Base-by-base conservation (phyloP, 164 flowering plant species). In the Platanus orientalis region DNA sequence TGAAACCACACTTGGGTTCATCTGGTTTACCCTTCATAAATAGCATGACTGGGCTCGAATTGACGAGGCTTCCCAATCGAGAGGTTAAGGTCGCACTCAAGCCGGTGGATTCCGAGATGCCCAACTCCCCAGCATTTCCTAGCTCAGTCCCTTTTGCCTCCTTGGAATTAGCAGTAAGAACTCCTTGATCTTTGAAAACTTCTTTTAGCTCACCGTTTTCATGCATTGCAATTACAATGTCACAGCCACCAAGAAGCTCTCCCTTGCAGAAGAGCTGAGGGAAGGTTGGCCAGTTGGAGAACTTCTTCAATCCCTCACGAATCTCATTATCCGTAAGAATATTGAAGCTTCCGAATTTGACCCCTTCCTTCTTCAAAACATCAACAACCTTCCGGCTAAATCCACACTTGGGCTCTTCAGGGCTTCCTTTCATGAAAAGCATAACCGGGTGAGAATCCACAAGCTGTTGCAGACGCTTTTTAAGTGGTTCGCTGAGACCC, bases 191-290 rank as follows among this genome's bases (percentile, higher is more conserved):
- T 66, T 70, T 73, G 68, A 90, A 81, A 52, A 81, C 84, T 50
- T 90, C 90, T 61, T 78, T 77, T 11, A 90, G 70, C 71, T 94
- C 97, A 57, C 97, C 98, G 63, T 83, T 83, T 68, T 86, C 89
- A 49, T 93, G 97, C 98, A 90, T 89, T 21, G 95, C 89, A 66
- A 80, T 79, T 36, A 49, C 85, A 61, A 94, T 94, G 69, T 89
- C 99, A 72, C 80, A 83, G 32, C 96, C 97, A 60, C 99, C 97
- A 62, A 94, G 78, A 65, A 94, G 87, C 65, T 94, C 96, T 49
- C 97, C 94, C 65, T 88, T 91, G 83, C 87, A 88, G 62, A 83
- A 91, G 16, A 91, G 92, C 71, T 94, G 99, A 74, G 99, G 97
- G 70, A 71, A 91, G 9, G 97, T 94, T 29, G 97, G 97, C 96